Conservation (phyloP, 495 filamentous ascomycete genomes). For the Xeromyces bisporus region DNA sequence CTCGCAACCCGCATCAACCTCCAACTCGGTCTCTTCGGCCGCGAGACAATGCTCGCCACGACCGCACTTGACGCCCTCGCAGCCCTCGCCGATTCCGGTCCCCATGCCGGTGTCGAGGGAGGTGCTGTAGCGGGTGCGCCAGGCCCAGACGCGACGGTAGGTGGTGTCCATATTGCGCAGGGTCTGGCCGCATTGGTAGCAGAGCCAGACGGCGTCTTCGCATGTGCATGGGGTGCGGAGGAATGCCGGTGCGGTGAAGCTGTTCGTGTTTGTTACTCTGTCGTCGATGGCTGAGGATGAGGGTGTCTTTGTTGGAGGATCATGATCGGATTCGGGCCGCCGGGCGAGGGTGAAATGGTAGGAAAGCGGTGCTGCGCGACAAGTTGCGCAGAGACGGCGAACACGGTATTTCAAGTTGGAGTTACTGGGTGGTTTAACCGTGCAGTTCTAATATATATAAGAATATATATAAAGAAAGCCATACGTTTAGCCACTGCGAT, state of each 20-base stretch:
- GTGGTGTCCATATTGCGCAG: constrained; percentile 52
- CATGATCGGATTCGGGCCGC: no score
- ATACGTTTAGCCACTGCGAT: background rate
- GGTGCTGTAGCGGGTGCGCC: constrained; percentile 72
- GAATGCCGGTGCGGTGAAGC: constrained; percentile 27
- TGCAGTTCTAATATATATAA: constrained; percentile 84
- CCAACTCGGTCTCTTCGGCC: constrained; percentile 55
- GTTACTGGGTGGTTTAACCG: constrained; percentile 52
- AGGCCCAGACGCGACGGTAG: constrained; percentile 70
- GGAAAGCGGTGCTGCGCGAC: constrained; percentile 45
- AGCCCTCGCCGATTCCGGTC: constrained; percentile 74
- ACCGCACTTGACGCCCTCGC: constrained; percentile 72
- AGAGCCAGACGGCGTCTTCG: constrained; percentile 55
- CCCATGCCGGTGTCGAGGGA: constrained; percentile 59
- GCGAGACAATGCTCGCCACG: constrained; percentile 52
- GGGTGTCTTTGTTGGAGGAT: no score
- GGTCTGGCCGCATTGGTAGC: constrained; percentile 55
- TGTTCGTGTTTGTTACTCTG: constrained; percentile 1
- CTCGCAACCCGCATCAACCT: constrained; percentile 67
- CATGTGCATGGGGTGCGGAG: constrained; percentile 53
- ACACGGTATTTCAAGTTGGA: constrained; percentile 48
- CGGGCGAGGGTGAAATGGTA: constrained; percentile 11
- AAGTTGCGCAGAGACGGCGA: constrained; percentile 60
- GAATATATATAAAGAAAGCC: background rate
- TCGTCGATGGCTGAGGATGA: background rate